These are phyloP conservation scores for Celoporthe dispersa DNA, from an alignment of 2,329 filamentous ascomycete genomes.

Conservation along the genomic window DNA sequence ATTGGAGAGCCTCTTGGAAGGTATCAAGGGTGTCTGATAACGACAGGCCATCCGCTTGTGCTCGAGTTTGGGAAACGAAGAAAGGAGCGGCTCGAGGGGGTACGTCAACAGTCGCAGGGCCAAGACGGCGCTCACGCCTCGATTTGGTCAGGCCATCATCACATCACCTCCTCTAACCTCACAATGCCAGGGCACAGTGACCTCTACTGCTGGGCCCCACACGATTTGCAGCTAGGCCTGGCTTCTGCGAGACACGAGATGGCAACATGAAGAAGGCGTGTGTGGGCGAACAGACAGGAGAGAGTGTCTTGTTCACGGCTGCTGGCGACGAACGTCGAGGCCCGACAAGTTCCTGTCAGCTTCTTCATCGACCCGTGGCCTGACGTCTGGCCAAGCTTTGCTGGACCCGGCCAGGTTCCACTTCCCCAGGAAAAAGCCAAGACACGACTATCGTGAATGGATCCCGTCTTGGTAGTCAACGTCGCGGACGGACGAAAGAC, in stretches of 20 bases:
- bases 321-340: not conserved
- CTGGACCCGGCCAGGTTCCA: not conserved
- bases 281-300: not conserved
- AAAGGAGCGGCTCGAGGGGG: not conserved
- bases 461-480: not conserved
- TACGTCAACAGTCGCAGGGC: slow-evolving; percentile 4
- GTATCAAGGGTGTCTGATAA: slow-evolving; percentile 4
- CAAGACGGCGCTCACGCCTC: slow-evolving; percentile 3
- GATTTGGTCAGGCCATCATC: not conserved
- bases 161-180: not conserved
- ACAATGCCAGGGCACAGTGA: not conserved
- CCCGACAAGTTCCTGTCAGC: not conserved
- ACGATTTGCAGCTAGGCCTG: not conserved
- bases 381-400: slow-evolving; percentile 12
- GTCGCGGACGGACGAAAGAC: not conserved
- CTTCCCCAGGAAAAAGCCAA: slow-evolving; percentile 21
- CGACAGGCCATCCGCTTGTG: slow-evolving; percentile 4
- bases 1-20: not conserved
- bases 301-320: not conserved
- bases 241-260: not conserved
- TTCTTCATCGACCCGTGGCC: not conserved
- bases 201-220: not conserved
- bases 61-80: not conserved
- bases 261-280: not conserved
- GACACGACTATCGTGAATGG: slow-evolving; percentile 1